Percentiles rank a stretch among this genome's conserved stretches.
These are phyloP conservation scores for Mycena belliarum DNA, from an alignment of 768 basidiomycete species.

Conservation along the genomic window DNA sequence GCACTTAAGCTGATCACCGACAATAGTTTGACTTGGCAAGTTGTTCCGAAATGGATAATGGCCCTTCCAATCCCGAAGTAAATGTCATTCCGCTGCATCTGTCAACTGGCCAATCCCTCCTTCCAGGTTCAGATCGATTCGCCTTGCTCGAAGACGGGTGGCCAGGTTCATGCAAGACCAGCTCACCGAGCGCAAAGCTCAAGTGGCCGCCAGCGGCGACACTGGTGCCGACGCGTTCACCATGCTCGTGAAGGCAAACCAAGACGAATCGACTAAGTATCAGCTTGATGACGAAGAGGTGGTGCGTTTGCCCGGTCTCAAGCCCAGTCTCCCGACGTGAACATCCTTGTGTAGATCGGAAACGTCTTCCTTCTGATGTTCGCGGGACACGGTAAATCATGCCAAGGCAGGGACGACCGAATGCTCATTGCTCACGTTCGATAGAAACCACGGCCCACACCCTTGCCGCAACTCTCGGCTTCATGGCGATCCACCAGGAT, in stretches of 20 bases:
- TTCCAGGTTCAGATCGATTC: slow-evolving; percentile 29
- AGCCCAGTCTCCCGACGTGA: too few relatives aligned
- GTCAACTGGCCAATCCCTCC: background rate
- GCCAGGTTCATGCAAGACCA: slow-evolving; percentile 40
- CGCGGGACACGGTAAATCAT: slow-evolving; percentile 52
- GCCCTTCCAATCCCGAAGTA: slow-evolving; percentile 38
- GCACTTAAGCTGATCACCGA: slow-evolving; percentile 37
- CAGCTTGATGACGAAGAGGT: slow-evolving; percentile 42
- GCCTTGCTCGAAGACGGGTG: slow-evolving; percentile 33
- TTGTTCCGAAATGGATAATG: slow-evolving; percentile 40
- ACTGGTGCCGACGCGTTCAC: slow-evolving; percentile 39
- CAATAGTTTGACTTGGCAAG: slow-evolving; percentile 25
- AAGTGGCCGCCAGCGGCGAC: slow-evolving; percentile 21
- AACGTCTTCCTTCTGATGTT: slow-evolving; percentile 55
- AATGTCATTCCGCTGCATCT: background rate
- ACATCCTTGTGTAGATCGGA: slow-evolving; percentile 39
- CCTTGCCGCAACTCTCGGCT: slow-evolving; percentile 48
- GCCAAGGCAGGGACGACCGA: background rate
- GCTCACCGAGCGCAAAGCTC: slow-evolving; percentile 34
- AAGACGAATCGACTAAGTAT: slow-evolving; percentile 41
- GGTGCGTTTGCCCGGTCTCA: slow-evolving; percentile 30
- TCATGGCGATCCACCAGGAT: slow-evolving; percentile 45
- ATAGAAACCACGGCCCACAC: slow-evolving; percentile 54
- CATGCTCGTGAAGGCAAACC: slow-evolving; percentile 46
- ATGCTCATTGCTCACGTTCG: background rate